Evolutionary conservation across 164 flowering plant genomes (phyloP).

Genomic region (Taxillus chinensis): DNA sequence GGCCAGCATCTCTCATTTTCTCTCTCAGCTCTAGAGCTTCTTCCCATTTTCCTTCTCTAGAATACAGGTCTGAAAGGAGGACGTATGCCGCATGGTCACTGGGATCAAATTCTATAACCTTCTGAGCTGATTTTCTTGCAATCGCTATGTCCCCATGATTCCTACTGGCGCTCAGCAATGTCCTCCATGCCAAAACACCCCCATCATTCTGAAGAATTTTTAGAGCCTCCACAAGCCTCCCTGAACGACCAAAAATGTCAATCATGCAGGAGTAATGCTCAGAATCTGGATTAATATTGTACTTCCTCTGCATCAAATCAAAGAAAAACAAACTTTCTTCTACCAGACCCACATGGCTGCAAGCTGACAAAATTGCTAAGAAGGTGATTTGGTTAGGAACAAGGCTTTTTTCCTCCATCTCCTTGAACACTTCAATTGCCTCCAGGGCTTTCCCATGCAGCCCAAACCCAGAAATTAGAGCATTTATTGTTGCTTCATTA

Average conservation of each 20-base stretch:
- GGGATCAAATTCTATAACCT: conserved; percentile 18
- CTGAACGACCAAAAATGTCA: conserved; percentile 18
- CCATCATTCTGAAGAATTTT: conserved; percentile 7
- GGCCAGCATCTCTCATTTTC: conserved; percentile 13
- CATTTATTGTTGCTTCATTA: conserved; percentile 15
- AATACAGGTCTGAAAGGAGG: conserved; percentile 19
- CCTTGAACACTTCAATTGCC: conserved; percentile 14
- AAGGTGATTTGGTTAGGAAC: conserved; percentile 19
- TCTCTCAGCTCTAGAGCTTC: conserved; percentile 17
- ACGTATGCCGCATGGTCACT: conserved; percentile 17
- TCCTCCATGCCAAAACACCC: conserved; percentile 18
- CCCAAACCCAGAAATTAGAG: conserved; percentile 19
- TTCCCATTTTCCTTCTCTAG: conserved; percentile 15
- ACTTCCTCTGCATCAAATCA: conserved; percentile 10
- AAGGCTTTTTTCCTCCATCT: conserved; percentile 13
- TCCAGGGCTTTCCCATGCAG: conserved; percentile 17
- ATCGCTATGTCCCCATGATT: conserved; percentile 10
- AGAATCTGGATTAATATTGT: conserved; percentile 9
- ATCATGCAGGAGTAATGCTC: conserved; percentile 20
- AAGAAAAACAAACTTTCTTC: conserved; percentile 15
- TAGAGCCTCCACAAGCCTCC: conserved; percentile 16
- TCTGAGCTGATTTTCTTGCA: conserved; percentile 21
- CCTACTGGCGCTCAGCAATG: conserved; percentile 18
- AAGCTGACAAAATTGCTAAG: conserved; percentile 20
- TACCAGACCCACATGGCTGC: conserved; percentile 20